These are phyloP conservation scores for Aulographum hederae DNA, from an alignment of 2,329 filamentous ascomycete species.

Conservation along the genomic window DNA sequence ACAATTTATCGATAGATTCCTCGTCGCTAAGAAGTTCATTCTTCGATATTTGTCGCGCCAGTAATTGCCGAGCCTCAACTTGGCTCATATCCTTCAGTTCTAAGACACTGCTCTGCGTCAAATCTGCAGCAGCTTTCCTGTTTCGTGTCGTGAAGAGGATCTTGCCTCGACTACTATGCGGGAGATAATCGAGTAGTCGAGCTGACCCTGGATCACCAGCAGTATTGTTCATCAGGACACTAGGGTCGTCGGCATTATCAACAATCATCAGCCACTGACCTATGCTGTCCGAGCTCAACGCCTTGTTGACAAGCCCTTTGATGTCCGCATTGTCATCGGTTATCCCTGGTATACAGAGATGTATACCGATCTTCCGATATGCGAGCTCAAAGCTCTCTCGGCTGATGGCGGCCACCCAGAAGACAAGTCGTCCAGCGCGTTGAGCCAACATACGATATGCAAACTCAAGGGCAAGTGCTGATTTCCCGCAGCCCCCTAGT, in stretches of 20 bases:
- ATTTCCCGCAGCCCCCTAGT: slow-evolving; percentile 24
- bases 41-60: slow-evolving; percentile 7
- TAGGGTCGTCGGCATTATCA: slow-evolving; percentile 23
- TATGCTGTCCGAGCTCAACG: slow-evolving; percentile 5
- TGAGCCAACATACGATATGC: slow-evolving; percentile 19
- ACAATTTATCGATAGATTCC: slow-evolving; percentile 8
- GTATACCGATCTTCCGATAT: slow-evolving; percentile 15
- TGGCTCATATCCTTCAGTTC: slow-evolving; percentile 7
- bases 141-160: slow-evolving; percentile 9
- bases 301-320: slow-evolving; percentile 8
- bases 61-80: slow-evolving; percentile 8
- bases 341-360: slow-evolving; percentile 12
- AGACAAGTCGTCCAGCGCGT: slow-evolving; percentile 19
- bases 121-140: slow-evolving; percentile 4
- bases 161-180: slow-evolving; percentile 7
- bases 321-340: slow-evolving; percentile 8
- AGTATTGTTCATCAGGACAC: slow-evolving; percentile 9
- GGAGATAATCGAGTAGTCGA: slow-evolving; percentile 13
- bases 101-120: slow-evolving; percentile 8
- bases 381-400: slow-evolving; percentile 20
- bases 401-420: slow-evolving; percentile 26
- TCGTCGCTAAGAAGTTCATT: slow-evolving; percentile 4
- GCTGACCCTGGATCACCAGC: background rate
- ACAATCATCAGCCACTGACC: slow-evolving; percentile 21
- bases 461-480: slow-evolving; percentile 21